These are phyloP conservation scores for Tricholoma sp. DNA, from an alignment of 768 basidiomycete genomes.

Conservation along the genomic window DNA sequence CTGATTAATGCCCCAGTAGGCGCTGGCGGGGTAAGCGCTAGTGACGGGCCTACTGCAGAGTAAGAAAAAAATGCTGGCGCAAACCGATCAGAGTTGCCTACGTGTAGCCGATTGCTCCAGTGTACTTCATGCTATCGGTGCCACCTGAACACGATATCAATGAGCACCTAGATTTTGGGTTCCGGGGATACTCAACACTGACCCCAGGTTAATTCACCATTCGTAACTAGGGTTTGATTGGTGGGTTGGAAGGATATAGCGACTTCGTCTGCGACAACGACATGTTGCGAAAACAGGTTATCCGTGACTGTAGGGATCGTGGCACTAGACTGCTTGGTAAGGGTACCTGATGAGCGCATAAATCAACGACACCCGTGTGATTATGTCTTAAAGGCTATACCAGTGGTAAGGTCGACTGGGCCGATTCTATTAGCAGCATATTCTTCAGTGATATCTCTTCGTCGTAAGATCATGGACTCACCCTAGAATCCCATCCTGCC, in stretches of 20 bases:
- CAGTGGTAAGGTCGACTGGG: conserved; percentile 49
- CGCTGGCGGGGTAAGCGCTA: conserved; percentile 35
- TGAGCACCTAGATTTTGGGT: neutral
- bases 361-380: neutral
- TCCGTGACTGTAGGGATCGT: conserved; percentile 54
- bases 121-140: conserved; percentile 38
- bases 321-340: conserved; percentile 21
- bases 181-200: conserved; percentile 16
- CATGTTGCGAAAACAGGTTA: conserved; percentile 39
- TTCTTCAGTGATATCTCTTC: conserved; percentile 1
- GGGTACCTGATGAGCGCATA: conserved; percentile 21
- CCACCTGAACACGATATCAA: conserved; percentile 27
- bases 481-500: conserved; percentile 65
- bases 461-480: conserved; percentile 19
- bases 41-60: conserved; percentile 38
- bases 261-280: conserved; percentile 35
- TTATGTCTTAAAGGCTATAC: conserved; percentile 15
- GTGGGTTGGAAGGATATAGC: conserved; percentile 51
- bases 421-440: conserved; percentile 41
- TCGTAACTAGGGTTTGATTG: conserved; percentile 24
- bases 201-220: conserved; percentile 58
- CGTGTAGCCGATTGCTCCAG: conserved; percentile 39
- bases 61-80: neutral
- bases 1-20: conserved; percentile 61
- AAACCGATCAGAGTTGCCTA: conserved; percentile 14